Evolutionary conservation across 2,329 filamentous ascomycete species (phyloP).

Genomic region (Endoconidiophora polonica): DNA sequence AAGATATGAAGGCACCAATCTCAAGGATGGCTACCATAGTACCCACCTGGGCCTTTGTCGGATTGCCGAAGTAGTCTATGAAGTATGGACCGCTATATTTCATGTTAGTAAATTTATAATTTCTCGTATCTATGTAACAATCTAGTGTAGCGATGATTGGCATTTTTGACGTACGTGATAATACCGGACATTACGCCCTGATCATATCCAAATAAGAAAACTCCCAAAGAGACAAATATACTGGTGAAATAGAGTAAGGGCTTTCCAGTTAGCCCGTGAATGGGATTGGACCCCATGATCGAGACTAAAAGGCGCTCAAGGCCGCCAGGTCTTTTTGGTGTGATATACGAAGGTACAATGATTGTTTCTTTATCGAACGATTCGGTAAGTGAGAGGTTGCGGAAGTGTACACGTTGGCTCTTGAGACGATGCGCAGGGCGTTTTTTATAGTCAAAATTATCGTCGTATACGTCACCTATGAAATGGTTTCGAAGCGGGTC

Average conservation of each 20-base stretch:
- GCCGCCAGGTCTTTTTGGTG: slow-evolving; percentile 44
- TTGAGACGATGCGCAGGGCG: slow-evolving; percentile 17
- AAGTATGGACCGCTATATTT: slow-evolving; percentile 60
- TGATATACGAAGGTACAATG: slow-evolving; percentile 50
- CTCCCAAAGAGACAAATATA: slow-evolving; percentile 72
- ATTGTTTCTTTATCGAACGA: slow-evolving; percentile 60
- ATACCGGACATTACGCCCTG: slow-evolving; percentile 75
- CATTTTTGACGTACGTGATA: slow-evolving; percentile 36
- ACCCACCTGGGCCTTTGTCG: slow-evolving; percentile 70
- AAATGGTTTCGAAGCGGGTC: slow-evolving; percentile 63
- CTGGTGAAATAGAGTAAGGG: slow-evolving; percentile 94
- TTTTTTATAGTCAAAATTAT: slow-evolving; percentile 29
- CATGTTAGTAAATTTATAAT: slow-evolving; percentile 8
- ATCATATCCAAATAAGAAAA: slow-evolving; percentile 81
- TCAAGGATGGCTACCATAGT: slow-evolving; percentile 98
- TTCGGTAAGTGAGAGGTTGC: slow-evolving; percentile 33
- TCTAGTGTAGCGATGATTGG: not conserved
- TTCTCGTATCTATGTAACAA: not conserved
- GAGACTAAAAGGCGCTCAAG: slow-evolving; percentile 55
- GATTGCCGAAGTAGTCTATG: slow-evolving; percentile 81
- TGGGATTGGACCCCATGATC: slow-evolving; percentile 71
- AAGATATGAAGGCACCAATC: slow-evolving; percentile 81
- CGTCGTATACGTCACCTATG: slow-evolving; percentile 46
- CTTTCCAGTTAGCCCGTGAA: slow-evolving; percentile 90
- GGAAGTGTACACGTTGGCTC: slow-evolving; percentile 20